Conservation (phyloP, 495 filamentous ascomycete genomes). For the Darksidea phi region DNA sequence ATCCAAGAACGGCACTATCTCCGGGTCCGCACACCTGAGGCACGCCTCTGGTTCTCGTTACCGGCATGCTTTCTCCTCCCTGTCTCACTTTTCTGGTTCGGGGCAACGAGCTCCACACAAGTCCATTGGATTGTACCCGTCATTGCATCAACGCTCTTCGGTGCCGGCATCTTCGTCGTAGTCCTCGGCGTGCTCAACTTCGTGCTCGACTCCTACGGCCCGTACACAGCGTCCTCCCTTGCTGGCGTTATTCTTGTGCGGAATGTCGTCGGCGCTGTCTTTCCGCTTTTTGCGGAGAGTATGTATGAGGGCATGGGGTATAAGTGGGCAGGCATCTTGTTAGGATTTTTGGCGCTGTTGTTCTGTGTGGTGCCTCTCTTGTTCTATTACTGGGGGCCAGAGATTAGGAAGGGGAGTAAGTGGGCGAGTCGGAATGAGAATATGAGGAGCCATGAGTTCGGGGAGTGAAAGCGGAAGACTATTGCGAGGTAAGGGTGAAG, state of each 20-base stretch:
- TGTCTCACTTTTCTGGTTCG: slow-evolving; percentile 39
- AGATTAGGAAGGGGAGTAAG: background rate
- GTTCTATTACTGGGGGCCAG: background rate
- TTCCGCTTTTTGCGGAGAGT: slow-evolving; percentile 39
- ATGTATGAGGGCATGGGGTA: slow-evolving; percentile 55
- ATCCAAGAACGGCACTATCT: slow-evolving; percentile 6
- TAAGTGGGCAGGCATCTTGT: slow-evolving; percentile 53
- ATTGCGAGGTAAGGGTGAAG: too few species aligned
- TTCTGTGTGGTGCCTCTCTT: slow-evolving; percentile 1
- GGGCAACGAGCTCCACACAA: slow-evolving; percentile 35
- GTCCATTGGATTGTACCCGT: slow-evolving; percentile 35
- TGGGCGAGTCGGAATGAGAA: slow-evolving; percentile 3
- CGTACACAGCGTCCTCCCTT: slow-evolving; percentile 54
- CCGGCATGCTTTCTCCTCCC: slow-evolving; percentile 34
- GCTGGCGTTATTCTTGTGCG: slow-evolving; percentile 51
- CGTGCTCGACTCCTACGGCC: slow-evolving; percentile 57
- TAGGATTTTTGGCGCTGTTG: background rate
- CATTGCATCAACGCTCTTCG: slow-evolving; percentile 36
- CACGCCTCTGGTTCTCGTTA: slow-evolving; percentile 37
- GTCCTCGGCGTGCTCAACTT: slow-evolving; percentile 58
- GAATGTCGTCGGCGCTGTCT: slow-evolving; percentile 45
- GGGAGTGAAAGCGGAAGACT: too few species aligned
- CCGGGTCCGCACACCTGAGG: slow-evolving; percentile 28
- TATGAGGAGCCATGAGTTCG: background rate
- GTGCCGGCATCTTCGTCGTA: slow-evolving; percentile 34